Conservation (phyloP, 345 rosid genomes). For the Acer yangbiense region DNA sequence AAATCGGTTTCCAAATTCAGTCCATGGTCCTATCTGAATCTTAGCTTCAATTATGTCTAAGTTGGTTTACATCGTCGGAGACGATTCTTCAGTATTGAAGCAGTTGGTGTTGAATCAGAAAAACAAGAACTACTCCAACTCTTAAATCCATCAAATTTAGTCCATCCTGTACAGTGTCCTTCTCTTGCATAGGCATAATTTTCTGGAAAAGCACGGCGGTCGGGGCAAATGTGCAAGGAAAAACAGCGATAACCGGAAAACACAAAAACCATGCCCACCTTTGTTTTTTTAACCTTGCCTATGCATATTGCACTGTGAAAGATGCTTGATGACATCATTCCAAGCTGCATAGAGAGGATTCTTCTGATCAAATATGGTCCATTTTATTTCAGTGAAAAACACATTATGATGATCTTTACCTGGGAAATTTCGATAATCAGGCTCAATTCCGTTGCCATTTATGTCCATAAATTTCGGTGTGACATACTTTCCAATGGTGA, state of each 20-base stretch:
- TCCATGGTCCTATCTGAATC: not conserved
- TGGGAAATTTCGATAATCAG: constrained; percentile 68
- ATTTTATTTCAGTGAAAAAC: constrained; percentile 4
- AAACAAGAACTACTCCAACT: not conserved
- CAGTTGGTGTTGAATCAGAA: not conserved
- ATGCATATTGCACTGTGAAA: constrained; percentile 54
- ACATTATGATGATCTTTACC: constrained; percentile 39
- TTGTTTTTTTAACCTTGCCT: constrained; percentile 46
- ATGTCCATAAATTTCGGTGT: constrained; percentile 89
- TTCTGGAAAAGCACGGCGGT: too few species aligned
- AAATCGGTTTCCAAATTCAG: too few species aligned
- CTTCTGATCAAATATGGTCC: not conserved
- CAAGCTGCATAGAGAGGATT: constrained; percentile 53
- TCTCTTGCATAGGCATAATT: not conserved
- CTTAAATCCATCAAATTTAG: not conserved
- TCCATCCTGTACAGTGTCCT: not conserved
- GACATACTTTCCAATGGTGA: constrained; percentile 83
- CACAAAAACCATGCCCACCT: not conserved
- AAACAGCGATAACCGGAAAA: too few species aligned
- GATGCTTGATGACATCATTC: constrained; percentile 64
- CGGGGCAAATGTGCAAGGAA: too few species aligned
- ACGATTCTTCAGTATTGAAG: not conserved
- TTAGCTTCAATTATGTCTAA: not conserved
- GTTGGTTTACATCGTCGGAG: not conserved
- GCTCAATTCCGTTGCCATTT: constrained; percentile 91